A percentile compares a stretch with the other conserved stretches of the same genome.
phyloP scores from a whole-genome alignment of 225 moss, liverwort and hornwort species.

The Anthoceros angustus region DNA sequence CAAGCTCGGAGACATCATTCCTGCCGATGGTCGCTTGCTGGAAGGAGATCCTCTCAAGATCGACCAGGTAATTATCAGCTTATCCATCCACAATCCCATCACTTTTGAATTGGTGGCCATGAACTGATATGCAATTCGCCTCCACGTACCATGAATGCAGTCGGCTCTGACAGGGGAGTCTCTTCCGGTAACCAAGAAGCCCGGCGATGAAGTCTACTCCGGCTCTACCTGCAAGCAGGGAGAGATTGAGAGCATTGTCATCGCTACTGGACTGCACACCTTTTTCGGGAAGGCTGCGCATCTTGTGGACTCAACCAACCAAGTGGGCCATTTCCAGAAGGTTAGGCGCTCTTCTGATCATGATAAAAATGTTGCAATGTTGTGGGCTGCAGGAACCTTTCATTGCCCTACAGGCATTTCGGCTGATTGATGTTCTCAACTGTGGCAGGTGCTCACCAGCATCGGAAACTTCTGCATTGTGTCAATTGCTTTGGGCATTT shows the following conservation, averaged over 20 bases:
- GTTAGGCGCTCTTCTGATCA: conserved; percentile 2
- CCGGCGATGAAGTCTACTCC: conserved; percentile 23
- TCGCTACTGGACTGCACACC: conserved; percentile 24
- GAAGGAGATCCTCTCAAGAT: conserved; percentile 27
- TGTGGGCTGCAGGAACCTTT: neutral
- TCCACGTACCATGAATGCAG: neutral
- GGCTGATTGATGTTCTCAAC: neutral
- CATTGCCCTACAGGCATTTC: neutral
- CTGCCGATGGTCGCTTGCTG: conserved; percentile 24
- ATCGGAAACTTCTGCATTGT: conserved; percentile 40
- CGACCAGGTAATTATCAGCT: conserved; percentile 16
- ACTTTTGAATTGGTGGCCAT: neutral
- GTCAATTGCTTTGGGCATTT: conserved; percentile 26
- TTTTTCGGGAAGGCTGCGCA: conserved; percentile 26
- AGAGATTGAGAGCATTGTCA: conserved; percentile 21
- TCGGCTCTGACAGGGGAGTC: conserved; percentile 25
- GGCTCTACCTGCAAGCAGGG: conserved; percentile 30
- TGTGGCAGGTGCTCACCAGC: conserved; percentile 21
- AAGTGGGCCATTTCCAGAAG: conserved; percentile 27
- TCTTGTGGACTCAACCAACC: conserved; percentile 20
- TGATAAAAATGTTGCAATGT: neutral
- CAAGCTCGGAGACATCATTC: conserved; percentile 25
- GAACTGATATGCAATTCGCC: neutral
- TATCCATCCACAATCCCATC: no score
- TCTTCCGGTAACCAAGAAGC: conserved; percentile 16